Base-by-base conservation (phyloP, 2,329 filamentous ascomycete genomes). In the Aureobasidium leucospermi region DNA sequence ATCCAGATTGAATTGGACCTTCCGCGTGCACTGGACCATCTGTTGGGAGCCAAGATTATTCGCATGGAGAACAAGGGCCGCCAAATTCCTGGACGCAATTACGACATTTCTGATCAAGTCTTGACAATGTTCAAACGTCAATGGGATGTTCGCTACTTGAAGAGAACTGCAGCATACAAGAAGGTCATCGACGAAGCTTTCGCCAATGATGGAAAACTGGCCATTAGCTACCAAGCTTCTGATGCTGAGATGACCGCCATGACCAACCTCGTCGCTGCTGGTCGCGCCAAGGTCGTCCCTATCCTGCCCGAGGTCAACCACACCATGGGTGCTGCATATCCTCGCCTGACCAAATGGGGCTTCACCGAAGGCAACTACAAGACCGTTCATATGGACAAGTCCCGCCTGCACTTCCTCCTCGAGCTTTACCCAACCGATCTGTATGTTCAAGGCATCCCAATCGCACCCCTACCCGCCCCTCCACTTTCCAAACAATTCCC, bases 301-400 rank as follows among this genome's bases (percentile, higher is more conserved):
- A 68, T 78, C 1, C 76, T 85, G 42, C 79, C 87, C 5, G 83
- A 83, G 1, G 83, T 88, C 32, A 68, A 78, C 61, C 69, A 70
- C 43, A 70, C 74, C 6, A 70, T 75, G 53, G 68, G 71, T 39
- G 72, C 72, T 3, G 71, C 74, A 0, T 67, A 68, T 11, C 75
- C 75, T 15, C 71, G 71, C 36, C 64, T 79, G 28, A 77, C 74
- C 5, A 84, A 85, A 1, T 86, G 88, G 68, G 88, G 88, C 1
- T 87, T 90, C 66, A 81, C 83, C 57, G 85, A 86, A 7, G 83
- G 83, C 15, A 84, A 87, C 63, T 91, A 91, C 70, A 84, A 88
- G 66, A 86, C 85, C 23, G 80, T 86, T 59, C 83, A 83, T 60
- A 85, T 86, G 63, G 82, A 87, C 38, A 86, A 86, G 65, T 78